phyloP scores from a whole-genome alignment of 2,329 filamentous ascomycete species.

The Grosmannia huntii region DNA sequence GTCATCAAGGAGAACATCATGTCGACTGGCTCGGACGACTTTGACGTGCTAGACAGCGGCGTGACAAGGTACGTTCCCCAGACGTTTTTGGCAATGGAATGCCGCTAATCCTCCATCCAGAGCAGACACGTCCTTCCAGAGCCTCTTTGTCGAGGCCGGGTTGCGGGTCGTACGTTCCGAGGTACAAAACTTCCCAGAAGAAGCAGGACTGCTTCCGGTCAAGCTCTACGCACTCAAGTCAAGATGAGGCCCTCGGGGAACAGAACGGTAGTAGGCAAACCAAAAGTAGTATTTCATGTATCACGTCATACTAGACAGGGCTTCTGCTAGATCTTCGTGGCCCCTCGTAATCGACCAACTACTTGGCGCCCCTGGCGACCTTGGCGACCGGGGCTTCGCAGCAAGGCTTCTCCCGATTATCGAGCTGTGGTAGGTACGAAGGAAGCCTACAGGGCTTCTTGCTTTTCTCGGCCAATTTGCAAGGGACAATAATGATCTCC shows the following conservation, averaged over 20 bases:
- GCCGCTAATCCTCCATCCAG: slow-evolving; percentile 26
- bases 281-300: neutral
- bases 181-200: slow-evolving; percentile 56
- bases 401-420: no score
- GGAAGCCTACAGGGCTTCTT: no score
- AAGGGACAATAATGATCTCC: no score
- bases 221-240: slow-evolving; percentile 65
- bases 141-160: slow-evolving; percentile 56
- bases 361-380: neutral
- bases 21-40: slow-evolving; percentile 48
- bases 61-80: slow-evolving; percentile 47
- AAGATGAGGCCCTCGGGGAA: neutral
- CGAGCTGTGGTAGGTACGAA: no score
- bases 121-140: slow-evolving; percentile 57
- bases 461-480: no score
- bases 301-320: neutral
- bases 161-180: slow-evolving; percentile 58
- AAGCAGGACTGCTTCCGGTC: slow-evolving; percentile 52
- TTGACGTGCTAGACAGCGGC: slow-evolving; percentile 62
- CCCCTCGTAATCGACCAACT: no score
- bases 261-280: neutral
- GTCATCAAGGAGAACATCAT: slow-evolving; percentile 72
- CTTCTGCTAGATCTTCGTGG: no score
- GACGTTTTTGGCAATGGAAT: neutral
- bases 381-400: no score